Conservation (phyloP, 495 filamentous ascomycete species). For the Aspergillus conjunctus region DNA sequence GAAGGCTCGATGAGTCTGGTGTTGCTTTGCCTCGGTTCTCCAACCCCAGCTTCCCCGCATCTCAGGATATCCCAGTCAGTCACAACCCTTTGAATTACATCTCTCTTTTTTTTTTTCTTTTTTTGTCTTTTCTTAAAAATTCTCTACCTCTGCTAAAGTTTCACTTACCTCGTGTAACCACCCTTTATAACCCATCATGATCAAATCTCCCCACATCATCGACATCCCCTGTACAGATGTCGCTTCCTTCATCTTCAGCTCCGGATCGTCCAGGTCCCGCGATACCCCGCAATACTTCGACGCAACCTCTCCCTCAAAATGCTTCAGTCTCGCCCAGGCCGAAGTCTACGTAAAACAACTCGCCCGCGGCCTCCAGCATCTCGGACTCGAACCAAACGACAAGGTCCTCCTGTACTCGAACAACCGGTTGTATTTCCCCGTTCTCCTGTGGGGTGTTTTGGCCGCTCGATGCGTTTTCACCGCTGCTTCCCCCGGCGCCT, state of each 20-base stretch:
- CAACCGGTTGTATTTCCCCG: slow-evolving; percentile 12
- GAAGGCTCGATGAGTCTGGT: no score
- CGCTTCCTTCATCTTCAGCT: slow-evolving; percentile 7
- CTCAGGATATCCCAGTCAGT: no score
- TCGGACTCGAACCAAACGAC: slow-evolving; percentile 10
- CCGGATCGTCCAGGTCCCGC: slow-evolving; percentile 4
- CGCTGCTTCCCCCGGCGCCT: slow-evolving; percentile 1
- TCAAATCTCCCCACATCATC: slow-evolving; percentile 9
- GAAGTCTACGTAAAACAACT: slow-evolving; percentile 12
- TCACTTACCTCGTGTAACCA: no score
- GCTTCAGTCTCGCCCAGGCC: slow-evolving; percentile 14
- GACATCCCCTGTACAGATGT: slow-evolving; percentile 14
- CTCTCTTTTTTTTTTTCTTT: no score
- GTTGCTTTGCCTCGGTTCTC: no score
- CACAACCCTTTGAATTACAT: no score
- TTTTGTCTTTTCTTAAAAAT: no score
- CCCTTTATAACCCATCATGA: no score
- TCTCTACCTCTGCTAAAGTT: no score
- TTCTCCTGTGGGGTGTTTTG: slow-evolving; percentile 14
- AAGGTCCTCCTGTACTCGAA: slow-evolving; percentile 15
- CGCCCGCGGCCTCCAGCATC: slow-evolving; percentile 1
- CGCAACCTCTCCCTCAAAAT: slow-evolving; percentile 9
- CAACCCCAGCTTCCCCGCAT: no score
- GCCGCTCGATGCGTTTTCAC: slow-evolving; percentile 15
- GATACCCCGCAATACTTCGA: slow-evolving; percentile 15